Conservation (phyloP, 495 filamentous ascomycete species). For the Immersiella caudata region DNA sequence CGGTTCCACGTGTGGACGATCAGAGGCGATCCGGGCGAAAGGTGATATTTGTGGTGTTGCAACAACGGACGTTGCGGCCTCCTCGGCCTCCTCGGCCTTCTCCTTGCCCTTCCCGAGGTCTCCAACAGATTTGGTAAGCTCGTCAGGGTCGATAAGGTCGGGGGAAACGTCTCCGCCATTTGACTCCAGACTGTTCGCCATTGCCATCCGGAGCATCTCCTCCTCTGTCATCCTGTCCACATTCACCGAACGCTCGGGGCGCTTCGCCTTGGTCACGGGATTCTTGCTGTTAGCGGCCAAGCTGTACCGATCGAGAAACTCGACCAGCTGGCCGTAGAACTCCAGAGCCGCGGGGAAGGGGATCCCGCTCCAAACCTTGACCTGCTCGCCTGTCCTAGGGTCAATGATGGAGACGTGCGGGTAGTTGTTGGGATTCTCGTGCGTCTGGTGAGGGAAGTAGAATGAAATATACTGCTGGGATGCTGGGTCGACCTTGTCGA, state of each 20-base stretch:
- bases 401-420: conserved; percentile 96
- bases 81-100: conserved; percentile 42
- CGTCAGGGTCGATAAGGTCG: conserved; percentile 73
- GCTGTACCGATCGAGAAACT: conserved; percentile 95
- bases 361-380: conserved; percentile 89
- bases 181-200: conserved; percentile 76
- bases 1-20: conserved; percentile 78
- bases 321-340: conserved; percentile 87
- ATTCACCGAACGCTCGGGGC: conserved; percentile 67
- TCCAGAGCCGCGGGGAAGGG: conserved; percentile 76
- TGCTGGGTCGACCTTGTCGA: conserved; percentile 74
- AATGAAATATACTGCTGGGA: conserved; percentile 82
- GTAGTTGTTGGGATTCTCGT: conserved; percentile 73
- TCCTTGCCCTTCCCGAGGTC: conserved; percentile 67
- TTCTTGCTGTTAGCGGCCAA: conserved; percentile 86
- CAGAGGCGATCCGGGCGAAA: conserved; percentile 69
- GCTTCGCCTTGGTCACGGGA: conserved; percentile 80
- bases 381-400: conserved; percentile 93
- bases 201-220: conserved; percentile 90
- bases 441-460: conserved; percentile 76
- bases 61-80: conserved; percentile 13
- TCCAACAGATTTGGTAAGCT: conserved; percentile 63
- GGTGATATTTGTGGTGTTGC: conserved; percentile 38
- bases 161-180: conserved; percentile 26
- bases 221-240: conserved; percentile 92